Evolutionary conservation across 345 rosid species (phyloP).

Genomic region (Ceriops tagal): DNA sequence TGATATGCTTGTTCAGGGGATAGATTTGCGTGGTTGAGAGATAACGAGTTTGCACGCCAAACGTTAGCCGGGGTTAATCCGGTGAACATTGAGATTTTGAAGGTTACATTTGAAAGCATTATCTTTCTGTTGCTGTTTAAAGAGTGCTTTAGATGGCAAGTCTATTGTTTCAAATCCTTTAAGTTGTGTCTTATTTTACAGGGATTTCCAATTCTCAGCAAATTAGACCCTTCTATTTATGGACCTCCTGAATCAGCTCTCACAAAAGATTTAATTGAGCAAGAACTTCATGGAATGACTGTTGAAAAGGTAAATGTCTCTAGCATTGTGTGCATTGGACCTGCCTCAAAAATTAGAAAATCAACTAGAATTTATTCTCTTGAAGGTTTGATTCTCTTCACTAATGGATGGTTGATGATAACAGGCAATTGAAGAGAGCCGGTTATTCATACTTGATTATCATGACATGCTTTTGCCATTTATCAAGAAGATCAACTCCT

Average conservation of each 20-base stretch:
- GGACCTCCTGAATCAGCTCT: slow-evolving; percentile 85
- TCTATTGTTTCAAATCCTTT: slow-evolving; percentile 6
- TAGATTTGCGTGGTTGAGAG: slow-evolving; percentile 91
- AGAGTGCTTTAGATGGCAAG: neutral
- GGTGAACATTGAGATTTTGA: slow-evolving; percentile 68
- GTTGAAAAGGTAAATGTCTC: slow-evolving; percentile 53
- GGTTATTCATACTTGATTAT: slow-evolving; percentile 75
- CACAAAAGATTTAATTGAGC: slow-evolving; percentile 68
- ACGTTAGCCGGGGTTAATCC: slow-evolving; percentile 92
- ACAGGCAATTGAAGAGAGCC: slow-evolving; percentile 81
- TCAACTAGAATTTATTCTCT: neutral
- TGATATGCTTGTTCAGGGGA: slow-evolving; percentile 48
- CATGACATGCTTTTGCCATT: slow-evolving; percentile 89
- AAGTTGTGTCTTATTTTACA: slow-evolving; percentile 21
- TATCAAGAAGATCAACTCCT: slow-evolving; percentile 60
- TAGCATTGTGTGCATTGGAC: neutral
- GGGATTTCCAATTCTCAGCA: slow-evolving; percentile 89
- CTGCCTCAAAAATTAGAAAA: neutral
- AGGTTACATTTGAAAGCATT: slow-evolving; percentile 33
- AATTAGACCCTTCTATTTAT: slow-evolving; percentile 65
- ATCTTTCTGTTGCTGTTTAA: neutral
- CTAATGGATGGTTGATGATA: slow-evolving; percentile 13
- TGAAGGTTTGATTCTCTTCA: neutral
- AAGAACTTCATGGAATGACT: slow-evolving; percentile 64
- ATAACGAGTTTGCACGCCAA: slow-evolving; percentile 90